A percentile compares a stretch with the other conserved stretches of the same genome.
Evolutionary conservation across 1,284 basidiomycete genomes (phyloP).

Genomic region (Ceratobasidium sp.): DNA sequence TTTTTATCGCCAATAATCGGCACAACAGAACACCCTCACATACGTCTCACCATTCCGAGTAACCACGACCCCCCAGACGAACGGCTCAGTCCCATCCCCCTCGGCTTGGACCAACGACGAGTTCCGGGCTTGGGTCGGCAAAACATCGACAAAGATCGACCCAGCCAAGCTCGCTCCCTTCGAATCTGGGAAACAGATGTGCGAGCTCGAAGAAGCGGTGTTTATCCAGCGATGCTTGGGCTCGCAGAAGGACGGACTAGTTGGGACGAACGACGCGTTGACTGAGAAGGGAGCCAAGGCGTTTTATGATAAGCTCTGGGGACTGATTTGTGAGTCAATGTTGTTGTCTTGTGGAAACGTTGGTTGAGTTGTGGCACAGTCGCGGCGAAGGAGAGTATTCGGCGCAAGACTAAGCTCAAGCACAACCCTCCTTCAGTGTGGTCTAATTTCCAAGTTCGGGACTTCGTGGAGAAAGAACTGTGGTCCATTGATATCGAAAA

Average conservation of each 20-base stretch:
- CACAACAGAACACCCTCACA: conserved; percentile 34
- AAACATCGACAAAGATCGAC: conserved; percentile 37
- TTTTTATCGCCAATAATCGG: conserved; percentile 44
- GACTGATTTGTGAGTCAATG: conserved; percentile 23
- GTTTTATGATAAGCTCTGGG: conserved; percentile 43
- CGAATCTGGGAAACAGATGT: conserved; percentile 43
- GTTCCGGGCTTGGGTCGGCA: conserved; percentile 35
- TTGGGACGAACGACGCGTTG: conserved; percentile 29
- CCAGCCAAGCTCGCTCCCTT: conserved; percentile 38
- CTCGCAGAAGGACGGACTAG: conserved; percentile 34
- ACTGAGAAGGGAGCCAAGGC: conserved; percentile 41
- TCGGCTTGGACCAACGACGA: conserved; percentile 40
- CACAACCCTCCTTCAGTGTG: conserved; percentile 38
- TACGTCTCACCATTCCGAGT: conserved; percentile 44
- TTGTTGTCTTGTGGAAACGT: neutral
- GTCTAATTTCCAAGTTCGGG: conserved; percentile 42
- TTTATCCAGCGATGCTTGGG: conserved; percentile 42
- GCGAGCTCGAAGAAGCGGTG: conserved; percentile 27
- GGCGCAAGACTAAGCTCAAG: conserved; percentile 17
- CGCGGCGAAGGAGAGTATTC: conserved; percentile 37
- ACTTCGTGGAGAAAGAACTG: conserved; percentile 37
- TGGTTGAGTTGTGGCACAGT: conserved; percentile 6
- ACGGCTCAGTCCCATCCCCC: conserved; percentile 11
- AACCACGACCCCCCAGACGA: conserved; percentile 10
- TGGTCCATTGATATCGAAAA: conserved; percentile 22